Percentiles rank a stretch among this genome's conserved stretches.
Conservation (phyloP, 2,329 filamentous ascomycete species). For the Pestalotiopsis sp. region DNA sequence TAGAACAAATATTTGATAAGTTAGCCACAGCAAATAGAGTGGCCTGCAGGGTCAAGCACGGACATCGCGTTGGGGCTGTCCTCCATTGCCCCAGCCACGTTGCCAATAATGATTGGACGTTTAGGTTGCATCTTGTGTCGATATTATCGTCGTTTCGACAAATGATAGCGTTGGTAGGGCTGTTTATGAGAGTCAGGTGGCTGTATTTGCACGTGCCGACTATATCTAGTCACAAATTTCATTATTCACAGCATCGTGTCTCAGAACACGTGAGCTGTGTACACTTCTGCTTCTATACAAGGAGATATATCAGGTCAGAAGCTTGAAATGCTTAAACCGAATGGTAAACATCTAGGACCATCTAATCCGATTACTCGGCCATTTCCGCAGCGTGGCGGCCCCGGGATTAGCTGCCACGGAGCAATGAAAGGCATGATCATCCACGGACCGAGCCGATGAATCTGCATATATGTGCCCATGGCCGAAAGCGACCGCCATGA, state of each 20-base stretch:
- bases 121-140: slow-evolving; percentile 1
- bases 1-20: background rate
- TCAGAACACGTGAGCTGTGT: background rate
- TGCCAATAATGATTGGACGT: slow-evolving; percentile 3
- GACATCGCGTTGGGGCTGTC: slow-evolving; percentile 1
- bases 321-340: background rate
- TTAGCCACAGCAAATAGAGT: background rate
- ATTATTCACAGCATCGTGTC: background rate
- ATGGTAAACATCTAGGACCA: background rate
- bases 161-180: background rate
- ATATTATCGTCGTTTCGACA: background rate
- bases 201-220: background rate
- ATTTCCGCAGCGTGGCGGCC: background rate
- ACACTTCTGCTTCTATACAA: background rate
- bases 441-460: background rate
- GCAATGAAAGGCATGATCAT: background rate
- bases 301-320: background rate
- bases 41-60: background rate
- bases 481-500: background rate
- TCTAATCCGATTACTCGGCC: background rate
- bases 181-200: background rate
- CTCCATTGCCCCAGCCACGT: slow-evolving; percentile 2
- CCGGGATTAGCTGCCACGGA: background rate
- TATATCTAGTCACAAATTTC: background rate
- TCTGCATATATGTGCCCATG: background rate